phyloP scores from a whole-genome alignment of 2,329 filamentous ascomycete genomes.

The Cryphonectria japonica region DNA sequence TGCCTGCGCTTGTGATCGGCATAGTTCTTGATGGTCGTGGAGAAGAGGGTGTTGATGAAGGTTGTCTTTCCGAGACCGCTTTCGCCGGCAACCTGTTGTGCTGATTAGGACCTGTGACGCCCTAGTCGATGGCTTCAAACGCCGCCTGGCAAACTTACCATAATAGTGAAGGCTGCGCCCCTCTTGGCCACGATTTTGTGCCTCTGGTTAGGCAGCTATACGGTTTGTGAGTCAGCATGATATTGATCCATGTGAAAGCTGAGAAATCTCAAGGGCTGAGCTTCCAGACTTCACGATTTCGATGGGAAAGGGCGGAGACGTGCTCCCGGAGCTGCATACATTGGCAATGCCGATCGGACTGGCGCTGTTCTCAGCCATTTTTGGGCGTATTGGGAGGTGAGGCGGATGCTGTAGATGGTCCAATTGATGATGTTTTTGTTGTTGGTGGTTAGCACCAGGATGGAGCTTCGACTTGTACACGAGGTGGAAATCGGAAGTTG shows the following conservation, averaged over 20 bases:
- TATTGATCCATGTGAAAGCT: neutral
- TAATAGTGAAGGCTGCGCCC: constrained; percentile 98
- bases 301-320: constrained; percentile 2
- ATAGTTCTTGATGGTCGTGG: constrained; percentile 99
- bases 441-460: constrained; percentile 14
- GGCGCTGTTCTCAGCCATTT: constrained; percentile 47
- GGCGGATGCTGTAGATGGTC: constrained; percentile 3
- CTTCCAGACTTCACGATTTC: neutral
- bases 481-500: constrained; percentile 1
- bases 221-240: constrained; percentile 6
- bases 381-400: constrained; percentile 15
- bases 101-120: constrained; percentile 11
- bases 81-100: constrained; percentile 86
- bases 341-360: constrained; percentile 71
- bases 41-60: constrained; percentile 99
- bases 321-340: constrained; percentile 11
- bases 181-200: constrained; percentile 79
- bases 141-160: constrained; percentile 63
- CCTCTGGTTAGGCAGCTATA: constrained; percentile 67
- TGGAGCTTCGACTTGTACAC: constrained; percentile 4
- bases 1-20: constrained; percentile 99
- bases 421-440: constrained; percentile 18
- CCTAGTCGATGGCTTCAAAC: neutral
- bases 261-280: constrained; percentile 4
- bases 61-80: constrained; percentile 98